Evolutionary conservation across 176 grass and related monocot species (phyloP), one percentile per base, ranked within the genome.

Genomic region (Triticum turgidum): DNA sequence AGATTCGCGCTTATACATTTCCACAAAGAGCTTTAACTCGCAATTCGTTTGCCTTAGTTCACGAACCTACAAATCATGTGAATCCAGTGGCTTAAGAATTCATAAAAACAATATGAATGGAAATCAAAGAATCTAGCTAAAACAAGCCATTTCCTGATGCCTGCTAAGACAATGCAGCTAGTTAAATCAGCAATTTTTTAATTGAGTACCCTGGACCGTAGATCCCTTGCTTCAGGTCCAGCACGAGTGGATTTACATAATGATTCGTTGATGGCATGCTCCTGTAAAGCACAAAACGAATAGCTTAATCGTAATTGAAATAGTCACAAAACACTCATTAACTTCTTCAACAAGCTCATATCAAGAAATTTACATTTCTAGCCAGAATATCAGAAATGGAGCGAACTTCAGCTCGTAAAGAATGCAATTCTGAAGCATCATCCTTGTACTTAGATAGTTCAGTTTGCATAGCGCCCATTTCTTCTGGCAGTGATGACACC

Each of bases 401-500:
- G 61, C 90, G 85, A 70, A 97, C 85, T 90, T 97, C 91, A 9
- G 92, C 90, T 83, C 92, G 92, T 68, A 92, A 78, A 80, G 89
- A 93, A 88, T 93, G 89, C 87, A 99, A 85, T 10, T 89, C 85
- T 81, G 82, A 83, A 59, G 89, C 66, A 73, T 74, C 90, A 58
- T 93, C 83, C 89, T 94, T 99, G 82, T 97, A 69, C 84, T 90
- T 94, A 41, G 84, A 83, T 38, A 94, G 58, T 89, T 99, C 92
- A 78, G 58, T 89, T 93, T 99, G 97, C 89, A 97, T 88, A 14
- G 86, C 64, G 20, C 51, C 77, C 97, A 99, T 97, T 90, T 90
- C 87, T 67, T 79, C 90, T 52, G 94, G 92, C 29, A 99, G 29
- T 39, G 92, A 99, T 76, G 92, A 89, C 33, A 87, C 90, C 33